A percentile compares a stretch with the other conserved stretches of the same genome.
Conservation (phyloP, 129 eudicot genomes). For the Pittosporum tobira region DNA sequence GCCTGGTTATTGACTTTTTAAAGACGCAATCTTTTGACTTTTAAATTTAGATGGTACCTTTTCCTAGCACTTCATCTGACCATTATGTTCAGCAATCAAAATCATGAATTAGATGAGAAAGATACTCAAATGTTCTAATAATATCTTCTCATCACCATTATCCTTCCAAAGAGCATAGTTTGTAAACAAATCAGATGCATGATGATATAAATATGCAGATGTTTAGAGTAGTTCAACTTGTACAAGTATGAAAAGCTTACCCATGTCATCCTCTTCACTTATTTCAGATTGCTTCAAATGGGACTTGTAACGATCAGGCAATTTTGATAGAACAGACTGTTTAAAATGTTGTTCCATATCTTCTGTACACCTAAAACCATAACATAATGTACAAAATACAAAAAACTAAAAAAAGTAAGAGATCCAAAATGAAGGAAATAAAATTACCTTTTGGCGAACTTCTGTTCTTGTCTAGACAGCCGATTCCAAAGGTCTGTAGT, state of each 20-base stretch:
- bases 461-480: constrained; percentile 67
- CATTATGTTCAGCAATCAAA: no score
- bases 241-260: constrained; percentile 31
- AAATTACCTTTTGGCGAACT: constrained; percentile 48
- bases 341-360: constrained; percentile 57
- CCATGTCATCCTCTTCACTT: constrained; percentile 90
- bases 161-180: not conserved
- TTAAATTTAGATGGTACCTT: no score
- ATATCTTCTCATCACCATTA: not conserved
- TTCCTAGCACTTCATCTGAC: no score
- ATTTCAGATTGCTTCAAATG: constrained; percentile 69
- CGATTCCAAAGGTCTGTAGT: constrained; percentile 58
- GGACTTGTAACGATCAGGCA: constrained; percentile 81
- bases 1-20: no score
- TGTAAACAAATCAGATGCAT: not conserved
- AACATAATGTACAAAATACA: not conserved
- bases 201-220: not conserved
- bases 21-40: no score
- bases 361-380: constrained; percentile 43
- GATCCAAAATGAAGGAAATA: not conserved
- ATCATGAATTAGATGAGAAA: no score
- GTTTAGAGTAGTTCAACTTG: not conserved
- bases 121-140: not conserved
- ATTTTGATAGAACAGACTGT: constrained; percentile 59
- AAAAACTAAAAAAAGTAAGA: not conserved